These are phyloP conservation scores for Penicillium canescens DNA, from an alignment of 495 filamentous ascomycete species.

Conservation along the genomic window DNA sequence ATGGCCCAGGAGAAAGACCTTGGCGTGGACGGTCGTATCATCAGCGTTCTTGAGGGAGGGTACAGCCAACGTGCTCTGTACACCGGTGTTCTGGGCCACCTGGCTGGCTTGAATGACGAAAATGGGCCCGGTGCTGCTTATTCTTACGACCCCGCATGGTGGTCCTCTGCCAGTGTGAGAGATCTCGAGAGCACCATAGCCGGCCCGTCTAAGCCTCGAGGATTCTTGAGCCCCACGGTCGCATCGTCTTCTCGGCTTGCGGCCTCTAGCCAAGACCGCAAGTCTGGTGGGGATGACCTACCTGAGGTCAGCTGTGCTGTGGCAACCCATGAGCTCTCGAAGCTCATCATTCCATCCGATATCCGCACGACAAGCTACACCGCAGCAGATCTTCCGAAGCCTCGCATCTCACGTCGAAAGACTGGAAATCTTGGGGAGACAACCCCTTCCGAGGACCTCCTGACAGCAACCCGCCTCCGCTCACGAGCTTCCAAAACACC, in stretches of 20 bases:
- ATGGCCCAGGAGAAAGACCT: constrained; percentile 80
- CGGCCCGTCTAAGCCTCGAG: too few species aligned
- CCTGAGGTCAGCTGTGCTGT: constrained; percentile 83
- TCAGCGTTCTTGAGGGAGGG: constrained; percentile 93
- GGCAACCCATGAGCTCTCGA: constrained; percentile 77
- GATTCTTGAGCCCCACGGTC: constrained; percentile 71
- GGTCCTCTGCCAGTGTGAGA: constrained; percentile 54
- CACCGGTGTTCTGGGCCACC: constrained; percentile 84
- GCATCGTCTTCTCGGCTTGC: constrained; percentile 67
- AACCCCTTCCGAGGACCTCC: too few species aligned
- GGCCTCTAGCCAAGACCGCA: constrained; percentile 54
- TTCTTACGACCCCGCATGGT: constrained; percentile 71
- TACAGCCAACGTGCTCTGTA: constrained; percentile 90
- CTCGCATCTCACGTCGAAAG: too few species aligned
- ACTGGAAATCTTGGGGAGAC: too few species aligned
- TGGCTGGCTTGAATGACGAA: constrained; percentile 68
- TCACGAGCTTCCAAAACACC: too few species aligned
- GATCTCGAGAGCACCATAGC: constrained; percentile 20
- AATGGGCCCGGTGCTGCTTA: background rate
- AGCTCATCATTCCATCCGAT: constrained; percentile 73
- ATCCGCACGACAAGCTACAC: constrained; percentile 71
- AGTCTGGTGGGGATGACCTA: constrained; percentile 41
- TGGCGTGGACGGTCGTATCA: constrained; percentile 75
- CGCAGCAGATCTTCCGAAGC: constrained; percentile 61
- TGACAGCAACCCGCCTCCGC: too few species aligned